Evolutionary conservation across 345 rosid species (phyloP).

Genomic region (Pugionium cornutum): DNA sequence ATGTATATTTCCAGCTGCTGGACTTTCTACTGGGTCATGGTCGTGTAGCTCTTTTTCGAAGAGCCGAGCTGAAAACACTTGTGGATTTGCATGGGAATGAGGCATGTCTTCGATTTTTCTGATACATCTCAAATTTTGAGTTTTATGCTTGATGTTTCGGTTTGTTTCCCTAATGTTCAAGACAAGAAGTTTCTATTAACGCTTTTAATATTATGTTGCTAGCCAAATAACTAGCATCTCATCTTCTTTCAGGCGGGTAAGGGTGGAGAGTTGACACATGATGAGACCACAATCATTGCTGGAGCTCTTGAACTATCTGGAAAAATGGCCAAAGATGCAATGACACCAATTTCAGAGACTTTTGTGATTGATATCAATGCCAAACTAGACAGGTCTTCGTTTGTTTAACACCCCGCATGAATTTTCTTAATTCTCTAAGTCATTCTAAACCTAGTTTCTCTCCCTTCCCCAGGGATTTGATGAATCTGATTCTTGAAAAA

Average conservation of each 20-base stretch:
- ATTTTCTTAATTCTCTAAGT: background rate
- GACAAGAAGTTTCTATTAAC: background rate
- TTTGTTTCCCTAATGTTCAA: too few relatives aligned
- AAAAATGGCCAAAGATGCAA: conserved; percentile 77
- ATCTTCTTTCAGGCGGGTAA: conserved; percentile 71
- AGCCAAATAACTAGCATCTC: conserved; percentile 3
- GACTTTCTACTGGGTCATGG: conserved; percentile 81
- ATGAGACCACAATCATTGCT: conserved; percentile 90
- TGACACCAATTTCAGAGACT: conserved; percentile 73
- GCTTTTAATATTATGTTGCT: background rate
- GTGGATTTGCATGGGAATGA: conserved; percentile 92
- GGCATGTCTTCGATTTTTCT: conserved; percentile 46
- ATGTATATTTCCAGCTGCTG: conserved; percentile 50
- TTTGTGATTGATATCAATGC: conserved; percentile 51
- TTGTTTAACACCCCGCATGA: background rate
- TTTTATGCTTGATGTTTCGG: too few relatives aligned
- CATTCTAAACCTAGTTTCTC: conserved; percentile 24
- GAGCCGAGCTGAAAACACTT: conserved; percentile 93
- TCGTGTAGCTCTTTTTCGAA: conserved; percentile 81
- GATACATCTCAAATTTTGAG: background rate
- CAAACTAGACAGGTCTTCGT: conserved; percentile 53
- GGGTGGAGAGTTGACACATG: conserved; percentile 94
- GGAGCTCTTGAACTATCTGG: conserved; percentile 89
- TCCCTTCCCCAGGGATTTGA: conserved; percentile 52
- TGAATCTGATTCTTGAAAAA: conserved; percentile 73